These are phyloP conservation scores for Xylaria grammica DNA, from an alignment of 495 filamentous ascomycete genomes.

Conservation along the genomic window DNA sequence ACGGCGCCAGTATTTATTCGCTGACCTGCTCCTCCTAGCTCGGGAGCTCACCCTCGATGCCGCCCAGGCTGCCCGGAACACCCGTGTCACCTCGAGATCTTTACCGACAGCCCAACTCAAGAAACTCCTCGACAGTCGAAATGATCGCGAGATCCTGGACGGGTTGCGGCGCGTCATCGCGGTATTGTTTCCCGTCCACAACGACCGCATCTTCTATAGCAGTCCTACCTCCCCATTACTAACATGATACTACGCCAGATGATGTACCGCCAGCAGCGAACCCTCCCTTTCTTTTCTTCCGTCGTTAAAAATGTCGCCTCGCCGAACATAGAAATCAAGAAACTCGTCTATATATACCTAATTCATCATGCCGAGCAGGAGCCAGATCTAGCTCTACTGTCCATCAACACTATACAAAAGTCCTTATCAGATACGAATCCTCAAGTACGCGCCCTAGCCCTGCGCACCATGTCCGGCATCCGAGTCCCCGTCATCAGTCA, in stretches of 20 bases:
- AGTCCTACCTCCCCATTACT: not conserved
- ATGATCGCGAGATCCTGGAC: slow-evolving; percentile 91
- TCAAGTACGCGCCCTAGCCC: slow-evolving; percentile 85
- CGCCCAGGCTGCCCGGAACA: slow-evolving; percentile 73
- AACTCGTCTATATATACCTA: slow-evolving; percentile 97
- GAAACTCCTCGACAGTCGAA: slow-evolving; percentile 91
- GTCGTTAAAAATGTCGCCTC: slow-evolving; percentile 97
- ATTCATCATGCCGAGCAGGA: slow-evolving; percentile 94
- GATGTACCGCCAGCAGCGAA: slow-evolving; percentile 87
- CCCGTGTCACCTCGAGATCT: slow-evolving; percentile 54
- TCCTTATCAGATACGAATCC: slow-evolving; percentile 91
- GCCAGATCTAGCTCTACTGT: slow-evolving; percentile 90
- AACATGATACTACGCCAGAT: slow-evolving; percentile 60
- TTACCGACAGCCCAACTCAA: slow-evolving; percentile 74
- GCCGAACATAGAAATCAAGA: slow-evolving; percentile 90
- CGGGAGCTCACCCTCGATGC: slow-evolving; percentile 97
- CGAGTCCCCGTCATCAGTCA: slow-evolving; percentile 97
- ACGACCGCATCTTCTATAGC: not conserved
- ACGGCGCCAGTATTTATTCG: slow-evolving; percentile 11
- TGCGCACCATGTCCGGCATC: slow-evolving; percentile 95
- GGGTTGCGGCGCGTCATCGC: slow-evolving; percentile 88
- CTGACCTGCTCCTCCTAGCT: slow-evolving; percentile 58
- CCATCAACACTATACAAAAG: slow-evolving; percentile 98
- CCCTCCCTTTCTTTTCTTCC: slow-evolving; percentile 86
- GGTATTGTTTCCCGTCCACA: slow-evolving; percentile 56